phyloP scores from a whole-genome alignment of 768 basidiomycete genomes.

The Phylloporus rhodoxanthus region DNA sequence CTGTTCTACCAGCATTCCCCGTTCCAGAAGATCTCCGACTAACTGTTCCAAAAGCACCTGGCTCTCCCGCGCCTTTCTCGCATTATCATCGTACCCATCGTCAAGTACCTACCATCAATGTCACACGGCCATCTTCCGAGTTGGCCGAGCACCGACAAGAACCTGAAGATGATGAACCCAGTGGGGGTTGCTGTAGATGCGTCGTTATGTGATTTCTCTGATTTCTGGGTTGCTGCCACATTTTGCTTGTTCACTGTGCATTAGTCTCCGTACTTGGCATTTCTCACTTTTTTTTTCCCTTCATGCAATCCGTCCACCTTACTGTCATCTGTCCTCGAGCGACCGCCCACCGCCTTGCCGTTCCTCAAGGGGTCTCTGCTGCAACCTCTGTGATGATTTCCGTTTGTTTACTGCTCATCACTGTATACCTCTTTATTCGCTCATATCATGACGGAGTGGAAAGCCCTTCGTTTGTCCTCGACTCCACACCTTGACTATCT shows the following conservation, averaged over 20 bases:
- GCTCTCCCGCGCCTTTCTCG: conserved; percentile 60
- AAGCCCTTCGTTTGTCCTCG: conserved; percentile 11
- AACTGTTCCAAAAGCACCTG: conserved; percentile 28
- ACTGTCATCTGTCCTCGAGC: conserved; percentile 9
- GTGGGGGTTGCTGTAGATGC: conserved; percentile 69
- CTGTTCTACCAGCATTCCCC: conserved; percentile 30
- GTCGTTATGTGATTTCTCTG: conserved; percentile 64
- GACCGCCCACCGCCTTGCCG: conserved; percentile 10
- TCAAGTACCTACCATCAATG: conserved; percentile 30
- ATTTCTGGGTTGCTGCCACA: conserved; percentile 12
- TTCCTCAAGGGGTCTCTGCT: conserved; percentile 2
- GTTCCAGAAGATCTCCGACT: conserved; percentile 18
- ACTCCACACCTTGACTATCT: conserved; percentile 13
- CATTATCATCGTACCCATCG: conserved; percentile 37
- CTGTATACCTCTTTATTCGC: conserved; percentile 21
- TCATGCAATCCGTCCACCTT: neutral
- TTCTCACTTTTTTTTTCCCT: conserved; percentile 1
- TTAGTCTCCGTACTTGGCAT: conserved; percentile 7
- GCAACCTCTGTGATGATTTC: conserved; percentile 12
- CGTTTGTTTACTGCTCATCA: conserved; percentile 9
- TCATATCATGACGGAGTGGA: conserved; percentile 22
- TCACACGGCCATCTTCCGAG: conserved; percentile 29
- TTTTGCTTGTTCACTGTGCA: conserved; percentile 23
- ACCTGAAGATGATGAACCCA: conserved; percentile 42
- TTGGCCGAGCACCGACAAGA: conserved; percentile 23